Base-by-base conservation (phyloP, 2,329 filamentous ascomycete genomes). In the Harringtonia aguacate region DNA sequence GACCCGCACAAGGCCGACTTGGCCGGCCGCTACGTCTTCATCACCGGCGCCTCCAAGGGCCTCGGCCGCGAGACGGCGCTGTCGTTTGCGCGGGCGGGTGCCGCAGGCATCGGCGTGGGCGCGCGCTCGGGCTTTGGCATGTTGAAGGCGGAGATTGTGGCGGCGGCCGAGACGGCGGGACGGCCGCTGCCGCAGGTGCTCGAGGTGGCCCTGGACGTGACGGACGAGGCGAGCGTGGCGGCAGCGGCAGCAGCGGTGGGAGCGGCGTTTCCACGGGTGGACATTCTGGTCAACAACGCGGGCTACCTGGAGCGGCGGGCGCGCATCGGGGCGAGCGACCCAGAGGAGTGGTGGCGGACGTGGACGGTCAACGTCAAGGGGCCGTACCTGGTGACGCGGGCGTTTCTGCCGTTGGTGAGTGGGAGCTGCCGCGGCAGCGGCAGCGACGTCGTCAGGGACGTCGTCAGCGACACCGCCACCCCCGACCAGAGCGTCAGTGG, bases 361-460 rank as follows among this genome's bases (percentile, higher is more conserved):
- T 70, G 64, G 54, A 67, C 72, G 31, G 65, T 73, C 43, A 77
- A 77, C 46, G 53, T 75, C 24, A 68, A 65, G 39, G 72, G 73
- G 0, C 56, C 62, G 0, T 70, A 71, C 36, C 59, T 72, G 13
- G 53, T 66, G 22, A 63, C 65, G 1, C 58, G 61, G 15, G 61
- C 64, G 1, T 75, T 77, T 49, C 56, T 78, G n/a, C 69, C 71
- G 0, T 43, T 70, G 27, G 47, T 75, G n/a, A n/a, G n/a, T n/a
- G n/a, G n/a, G n/a, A n/a, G n/a, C n/a, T n/a, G n/a, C n/a, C n/a
- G n/a, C n/a, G n/a, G n/a, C n/a, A n/a, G n/a, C n/a, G n/a, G n/a
- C n/a, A n/a, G n/a, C n/a, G n/a, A n/a, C n/a, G n/a, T n/a, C n/a
- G n/a, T n/a, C n/a, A n/a, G n/a, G n/a, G n/a, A n/a, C n/a, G n/a